Evolutionary conservation across 345 rosid genomes (phyloP), one percentile per base, ranked within the genome.

Genomic region (Gossypium thurberi): DNA sequence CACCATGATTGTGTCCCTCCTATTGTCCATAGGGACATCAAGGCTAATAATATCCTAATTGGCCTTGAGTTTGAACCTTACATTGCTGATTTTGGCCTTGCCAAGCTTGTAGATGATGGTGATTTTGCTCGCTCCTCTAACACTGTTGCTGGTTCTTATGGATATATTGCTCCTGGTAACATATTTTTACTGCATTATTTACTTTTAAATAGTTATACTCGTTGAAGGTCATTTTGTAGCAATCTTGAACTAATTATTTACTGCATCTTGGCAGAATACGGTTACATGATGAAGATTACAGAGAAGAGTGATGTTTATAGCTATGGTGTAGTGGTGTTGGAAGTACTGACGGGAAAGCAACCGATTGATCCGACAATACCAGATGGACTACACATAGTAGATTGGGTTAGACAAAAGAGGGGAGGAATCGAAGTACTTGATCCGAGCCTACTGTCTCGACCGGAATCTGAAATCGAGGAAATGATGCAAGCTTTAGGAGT

Each of bases 1-100:
- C 99, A 95, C 82, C 99, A 95, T 74, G 98, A 92, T 78, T 95
- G 99, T 47, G 85, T 88, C 56, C 99, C 98, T 52, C 90, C 96
- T 0, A 95, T 95, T 58, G 94, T 95, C 78, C 99, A 95, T 64
- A 86, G 98, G 23, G 97, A 94, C 76, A 92, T 94, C 77, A 94
- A 94, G 81, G 95, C 98, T 75, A 92, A 92, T 33, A 95, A 95
- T 77, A 92, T 95, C 68, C 87, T 95, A 47, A 84, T 95, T 43
- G 98, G 98, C 78, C 89, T 87, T 7, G 94, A 86, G 61, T 95
- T 92, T 15, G 98, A 95, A 79, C 92, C 99, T 6, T 95, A 92
- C 77, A 90, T 95, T n/a, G 98, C 98, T 10, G 99, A 95, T 82
- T 95, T 95, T 51, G 97, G 98, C 73, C 89, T 95, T 65, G 98